Evolutionary conservation across 768 basidiomycete species (phyloP), one percentile per base, ranked within the genome.

Genomic region (Lactarius deliciosus): DNA sequence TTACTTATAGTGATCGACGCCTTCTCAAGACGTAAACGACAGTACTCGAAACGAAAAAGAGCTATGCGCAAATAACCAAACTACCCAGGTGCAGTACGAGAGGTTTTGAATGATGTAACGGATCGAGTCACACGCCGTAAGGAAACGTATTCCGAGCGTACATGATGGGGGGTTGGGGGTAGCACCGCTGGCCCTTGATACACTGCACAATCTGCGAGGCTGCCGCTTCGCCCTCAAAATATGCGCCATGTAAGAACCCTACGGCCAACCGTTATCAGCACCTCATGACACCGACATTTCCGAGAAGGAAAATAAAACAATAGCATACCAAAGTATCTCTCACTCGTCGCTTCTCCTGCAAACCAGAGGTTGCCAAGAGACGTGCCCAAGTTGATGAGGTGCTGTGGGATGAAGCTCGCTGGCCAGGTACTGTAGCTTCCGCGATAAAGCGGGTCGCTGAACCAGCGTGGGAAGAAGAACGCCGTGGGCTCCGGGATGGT

Each of bases 351-450:
- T 72, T 88, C 86, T 6, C 86, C 86, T 0, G 86, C 81, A 68
- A 88, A 88, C 79, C 82, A 87, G 9, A 88, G 77, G 2, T 78
- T 75, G 8, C 76, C 77, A 13, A 88, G 76, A 30, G 82, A 83
- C 3, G 83, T 82, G 61, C 83, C 78, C 59, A 87, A 69, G 70
- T 88, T 86, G 32, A 81, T 75, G 18, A 82, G 78, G 60, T 86
- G 84, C 81, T 84, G 61, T 38, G 61, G 16, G 30, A 81, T 75
- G 68, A 85, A 87, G 2, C 82, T 79, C 2, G 87, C 75, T 0
- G 86, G 85, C 86, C 86, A 88, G 68, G 86, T 89, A 22, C 83
- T 84, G 70, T 85, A 89, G 9, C 85, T 85, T 8, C 85, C 85
- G n/a, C 84, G 80, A 72, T 78, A 83, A 40, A 83, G 73, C 3